Evolutionary conservation across 495 filamentous ascomycete species (phyloP).

Genomic region (Daldinia caldariorum): DNA sequence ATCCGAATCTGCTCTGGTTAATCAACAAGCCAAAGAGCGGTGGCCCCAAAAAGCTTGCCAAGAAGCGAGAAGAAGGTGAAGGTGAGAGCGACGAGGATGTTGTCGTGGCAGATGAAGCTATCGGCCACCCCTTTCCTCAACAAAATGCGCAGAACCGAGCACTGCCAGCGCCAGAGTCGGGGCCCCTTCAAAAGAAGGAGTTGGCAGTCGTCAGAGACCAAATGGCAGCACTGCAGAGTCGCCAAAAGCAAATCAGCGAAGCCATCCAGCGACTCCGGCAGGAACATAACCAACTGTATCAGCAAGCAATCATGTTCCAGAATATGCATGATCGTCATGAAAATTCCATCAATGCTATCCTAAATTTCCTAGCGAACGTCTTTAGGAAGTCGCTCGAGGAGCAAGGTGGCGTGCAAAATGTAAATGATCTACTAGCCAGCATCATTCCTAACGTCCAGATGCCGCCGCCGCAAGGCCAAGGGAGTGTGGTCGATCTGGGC

Average conservation of each 20-base stretch:
- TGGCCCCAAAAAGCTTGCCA: conserved; percentile 59
- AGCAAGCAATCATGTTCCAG: conserved; percentile 90
- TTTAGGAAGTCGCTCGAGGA: conserved; percentile 78
- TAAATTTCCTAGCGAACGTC: conserved; percentile 95
- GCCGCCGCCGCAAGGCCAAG: conserved; percentile 56
- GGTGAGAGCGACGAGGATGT: conserved; percentile 79
- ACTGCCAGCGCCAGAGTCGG: conserved; percentile 51
- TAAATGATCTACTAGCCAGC: conserved; percentile 76
- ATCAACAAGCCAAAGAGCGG: conserved; percentile 94
- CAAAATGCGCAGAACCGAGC: conserved; percentile 32
- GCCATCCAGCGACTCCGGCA: conserved; percentile 80
- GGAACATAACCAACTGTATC: conserved; percentile 88
- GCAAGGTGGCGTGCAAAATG: conserved; percentile 69
- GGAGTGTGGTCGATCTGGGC: conserved; percentile 78
- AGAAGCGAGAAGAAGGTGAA: conserved; percentile 74
- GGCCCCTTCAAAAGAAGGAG: conserved; percentile 77
- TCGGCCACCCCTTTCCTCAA: conserved; percentile 37
- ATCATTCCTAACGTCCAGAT: conserved; percentile 70
- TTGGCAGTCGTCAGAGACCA: conserved; percentile 79
- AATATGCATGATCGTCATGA: conserved; percentile 93
- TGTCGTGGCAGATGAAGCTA: conserved; percentile 50
- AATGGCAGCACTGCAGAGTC: conserved; percentile 79
- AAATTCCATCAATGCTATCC: conserved; percentile 96
- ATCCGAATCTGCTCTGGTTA: conserved; percentile 94
- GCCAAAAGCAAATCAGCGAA: conserved; percentile 82